Conservation (phyloP, 1,139 yeast species). For the Yamadazyma taylorii region DNA sequence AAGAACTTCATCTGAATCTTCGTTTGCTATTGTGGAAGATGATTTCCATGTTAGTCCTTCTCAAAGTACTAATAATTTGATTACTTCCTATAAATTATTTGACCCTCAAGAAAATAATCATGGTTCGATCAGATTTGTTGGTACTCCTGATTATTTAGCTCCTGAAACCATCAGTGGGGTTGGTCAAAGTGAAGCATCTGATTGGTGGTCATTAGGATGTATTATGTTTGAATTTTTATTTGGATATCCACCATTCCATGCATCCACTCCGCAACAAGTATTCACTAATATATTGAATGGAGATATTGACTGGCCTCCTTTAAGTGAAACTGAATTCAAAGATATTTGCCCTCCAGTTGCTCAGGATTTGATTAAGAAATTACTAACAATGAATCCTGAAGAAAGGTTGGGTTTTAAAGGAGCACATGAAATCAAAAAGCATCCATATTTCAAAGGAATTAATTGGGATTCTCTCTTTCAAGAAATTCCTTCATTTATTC, state of each 20-base stretch:
- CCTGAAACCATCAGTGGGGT: conserved; percentile 92
- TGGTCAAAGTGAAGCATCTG: conserved; percentile 84
- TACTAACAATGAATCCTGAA: conserved; percentile 63
- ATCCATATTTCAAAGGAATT: conserved; percentile 71
- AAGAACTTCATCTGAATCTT: conserved; percentile 54
- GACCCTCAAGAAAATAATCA: conserved; percentile 60
- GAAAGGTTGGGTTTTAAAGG: conserved; percentile 75
- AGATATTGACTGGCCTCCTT: conserved; percentile 80
- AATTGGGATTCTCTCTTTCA: conserved; percentile 76
- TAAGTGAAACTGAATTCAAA: conserved; percentile 52
- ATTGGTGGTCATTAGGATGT: conserved; percentile 99
- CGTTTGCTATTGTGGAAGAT: conserved; percentile 55
- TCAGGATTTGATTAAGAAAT: conserved; percentile 63
- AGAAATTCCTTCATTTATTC: conserved; percentile 83
- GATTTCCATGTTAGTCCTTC: conserved; percentile 33
- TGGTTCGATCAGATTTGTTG: conserved; percentile 64
- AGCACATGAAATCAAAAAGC: conserved; percentile 71
- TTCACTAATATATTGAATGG: conserved; percentile 77
- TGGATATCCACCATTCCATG: conserved; percentile 96
- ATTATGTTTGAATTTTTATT: conserved; percentile 87
- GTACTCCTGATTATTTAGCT: conserved; percentile 96
- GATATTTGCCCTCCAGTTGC: conserved; percentile 66
- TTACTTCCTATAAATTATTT: conserved; percentile 60
- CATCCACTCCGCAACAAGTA: conserved; percentile 73
- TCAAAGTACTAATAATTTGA: conserved; percentile 18